Percentiles rank a stretch among this genome's conserved stretches.
Conservation (phyloP, 768 basidiomycete genomes). For the Suillus brevipes region DNA sequence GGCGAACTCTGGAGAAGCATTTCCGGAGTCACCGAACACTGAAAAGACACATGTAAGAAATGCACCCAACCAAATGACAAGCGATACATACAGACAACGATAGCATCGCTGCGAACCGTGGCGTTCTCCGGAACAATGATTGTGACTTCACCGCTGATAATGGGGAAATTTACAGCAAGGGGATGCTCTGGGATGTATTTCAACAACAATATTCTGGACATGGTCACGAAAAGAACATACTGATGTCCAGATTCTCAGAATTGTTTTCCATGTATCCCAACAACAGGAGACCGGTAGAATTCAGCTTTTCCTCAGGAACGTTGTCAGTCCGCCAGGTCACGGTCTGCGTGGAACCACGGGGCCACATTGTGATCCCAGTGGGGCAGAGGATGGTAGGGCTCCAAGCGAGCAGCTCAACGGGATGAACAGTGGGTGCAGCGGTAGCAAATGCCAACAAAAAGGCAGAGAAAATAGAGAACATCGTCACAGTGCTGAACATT, state of each 20-base stretch:
- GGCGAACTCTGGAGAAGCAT: conserved; percentile 57
- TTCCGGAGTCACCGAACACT: conserved; percentile 74
- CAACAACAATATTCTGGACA: conserved; percentile 2
- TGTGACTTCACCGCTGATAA: conserved; percentile 48
- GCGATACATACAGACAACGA: conserved; percentile 57
- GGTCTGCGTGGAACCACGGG: conserved; percentile 32
- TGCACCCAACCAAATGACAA: background rate
- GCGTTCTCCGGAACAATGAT: conserved; percentile 54
- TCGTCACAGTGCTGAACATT: conserved; percentile 21
- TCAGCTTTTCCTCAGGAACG: conserved; percentile 38
- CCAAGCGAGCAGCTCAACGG: conserved; percentile 36
- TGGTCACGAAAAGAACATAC: conserved; percentile 34
- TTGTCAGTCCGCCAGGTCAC: conserved; percentile 43
- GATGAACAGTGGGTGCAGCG: conserved; percentile 29
- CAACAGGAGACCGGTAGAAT: conserved; percentile 42
- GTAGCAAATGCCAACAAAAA: conserved; percentile 31
- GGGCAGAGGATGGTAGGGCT: conserved; percentile 46
- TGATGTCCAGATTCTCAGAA: conserved; percentile 50
- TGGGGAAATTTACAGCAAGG: conserved; percentile 54
- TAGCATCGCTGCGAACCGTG: conserved; percentile 46
- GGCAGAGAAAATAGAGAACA: conserved; percentile 30
- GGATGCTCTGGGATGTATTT: conserved; percentile 46
- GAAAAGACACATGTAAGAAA: conserved; percentile 2
- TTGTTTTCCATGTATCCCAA: conserved; percentile 40
- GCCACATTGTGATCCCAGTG: conserved; percentile 36